Evolutionary conservation across 2,329 filamentous ascomycete genomes (phyloP), one percentile per base, ranked within the genome.

Genomic region (Ophiostoma australiae): DNA sequence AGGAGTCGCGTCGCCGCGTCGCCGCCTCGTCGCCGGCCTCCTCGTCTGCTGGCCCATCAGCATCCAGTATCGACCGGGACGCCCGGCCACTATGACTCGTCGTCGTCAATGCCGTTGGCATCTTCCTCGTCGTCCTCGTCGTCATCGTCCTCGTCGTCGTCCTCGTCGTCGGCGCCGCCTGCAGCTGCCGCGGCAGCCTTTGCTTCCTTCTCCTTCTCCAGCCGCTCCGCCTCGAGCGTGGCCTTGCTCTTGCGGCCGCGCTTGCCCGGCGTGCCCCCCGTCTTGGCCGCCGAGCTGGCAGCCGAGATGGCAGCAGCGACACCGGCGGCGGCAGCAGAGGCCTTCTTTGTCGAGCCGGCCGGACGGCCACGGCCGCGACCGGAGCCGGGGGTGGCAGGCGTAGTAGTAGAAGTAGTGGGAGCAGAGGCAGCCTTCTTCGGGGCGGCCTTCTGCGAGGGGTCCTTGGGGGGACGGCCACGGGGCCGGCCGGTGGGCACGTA

Each of bases 401-500:
- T 6, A 1, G 66, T 13, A 20, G 37, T 8, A 13, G 66, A 4
- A 7, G 20, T 23, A 27, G 11, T 15, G 4, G 20, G 2, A 11
- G 65, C n/a, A 7, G 37, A 37, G 3, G 39, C 10, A 5, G 67
- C 5, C 65, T 35, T 69, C 70, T 74, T 74, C 63, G 69, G 37
- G 4, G 69, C 39, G 2, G 73, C 74, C 69, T 72, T 70, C 72
- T 72, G 69, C 13, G 72, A 72, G 8, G 75, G 73, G 70, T 74
- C 72, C 71, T 75, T 75, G 70, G 74, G 72, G 3, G 75, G 74
- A 1, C 75, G 73, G 44, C 75, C 75, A 33, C 75, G 74, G 4
- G 73, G 73, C 44, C 75, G 74, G 27, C 75, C 75, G 4, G 75
- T 75, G 6, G 75, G 74, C 70, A 75, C 75, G 66, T 75, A 74